These are phyloP conservation scores for Eremothecium cymbalariae DNA, from an alignment of 1,139 yeast species.

Conservation along the genomic window DNA sequence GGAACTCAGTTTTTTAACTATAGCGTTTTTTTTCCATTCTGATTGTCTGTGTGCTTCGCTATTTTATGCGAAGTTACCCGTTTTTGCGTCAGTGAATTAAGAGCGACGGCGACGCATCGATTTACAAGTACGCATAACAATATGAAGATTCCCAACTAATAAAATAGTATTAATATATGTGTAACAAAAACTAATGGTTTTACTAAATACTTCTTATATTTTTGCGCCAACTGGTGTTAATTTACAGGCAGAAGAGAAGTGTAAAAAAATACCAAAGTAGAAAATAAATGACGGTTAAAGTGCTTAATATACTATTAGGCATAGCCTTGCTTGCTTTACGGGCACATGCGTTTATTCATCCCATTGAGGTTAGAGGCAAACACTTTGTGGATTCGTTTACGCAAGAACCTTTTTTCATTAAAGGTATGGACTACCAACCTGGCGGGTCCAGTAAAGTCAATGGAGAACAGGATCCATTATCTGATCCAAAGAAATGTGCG, in stretches of 20 bases:
- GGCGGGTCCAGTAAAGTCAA: slow-evolving; percentile 73
- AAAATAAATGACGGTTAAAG: not conserved
- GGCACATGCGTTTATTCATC: slow-evolving; percentile 39
- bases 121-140: too few species aligned
- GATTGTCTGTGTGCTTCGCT: too few species aligned
- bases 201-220: too few species aligned
- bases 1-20: too few species aligned
- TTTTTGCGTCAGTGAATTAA: slow-evolving; percentile 7
- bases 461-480: slow-evolving; percentile 43
- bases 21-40: too few species aligned
- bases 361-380: slow-evolving; percentile 54
- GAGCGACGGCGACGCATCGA: too few species aligned
- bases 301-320: slow-evolving; percentile 1
- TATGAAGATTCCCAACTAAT: too few species aligned
- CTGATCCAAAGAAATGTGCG: slow-evolving; percentile 44
- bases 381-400: slow-evolving; percentile 75
- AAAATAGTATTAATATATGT: too few species aligned
- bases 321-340: not conserved
- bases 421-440: slow-evolving; percentile 82
- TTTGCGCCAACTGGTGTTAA: too few species aligned
- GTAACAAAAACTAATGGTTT: too few species aligned
- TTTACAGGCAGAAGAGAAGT: too few species aligned
- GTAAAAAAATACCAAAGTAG: slow-evolving; percentile 2
- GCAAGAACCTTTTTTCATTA: slow-evolving; percentile 66
- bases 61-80: slow-evolving; percentile 3